Base-by-base conservation (phyloP, 345 rosid species). In the Chamaenerion angustifolium region DNA sequence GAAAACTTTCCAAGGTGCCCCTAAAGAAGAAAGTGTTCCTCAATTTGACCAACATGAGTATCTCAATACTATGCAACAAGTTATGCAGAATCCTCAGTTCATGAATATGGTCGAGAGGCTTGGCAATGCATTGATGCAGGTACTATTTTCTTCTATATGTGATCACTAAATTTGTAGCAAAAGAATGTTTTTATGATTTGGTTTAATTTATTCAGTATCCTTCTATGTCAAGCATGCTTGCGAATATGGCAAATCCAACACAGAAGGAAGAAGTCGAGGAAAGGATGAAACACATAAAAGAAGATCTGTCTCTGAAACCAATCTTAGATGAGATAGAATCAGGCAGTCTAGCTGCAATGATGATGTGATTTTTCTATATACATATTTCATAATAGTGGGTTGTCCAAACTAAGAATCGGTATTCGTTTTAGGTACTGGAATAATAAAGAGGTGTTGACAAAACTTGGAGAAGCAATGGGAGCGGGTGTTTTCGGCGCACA, bases 401-500 rank as follows among this genome's bases (percentile, higher is more conserved):
- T 8, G 3, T 31, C 5, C 37, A 8, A 5, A 31, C 5, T 31
- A 31, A 31, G 37, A 31, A n/a, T n/a, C n/a, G n/a, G n/a, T n/a
- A n/a, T n/a, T 31, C 10, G 37, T 31, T 31, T 16, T 56, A 87
- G 98, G 93, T 87, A 92, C 75, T 84, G 96, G 98, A 84, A 87
- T 62, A 94, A 87, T 61, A 80, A 76, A 65, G 95, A 82, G 0
- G 84, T 84, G 44, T 62, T 87, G 64, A 72, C 78, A 70, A 87
- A 87, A 77, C 74, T 92, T 50, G 96, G 98, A 48, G 95, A 84
- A 75, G 96, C 95, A 56, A 87, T 92, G 95, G 95, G 98, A 42
- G 79, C 84, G 61, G 78, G 93, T 11, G 76, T 77, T 64, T 52
- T 58, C 25, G 88, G 37, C 1, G 37, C 37, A n/a, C n/a, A 31